Evolutionary conservation across 2,329 filamentous ascomycete species (phyloP), one percentile per base, ranked within the genome.

Genomic region (Xylariaceae sp.): DNA sequence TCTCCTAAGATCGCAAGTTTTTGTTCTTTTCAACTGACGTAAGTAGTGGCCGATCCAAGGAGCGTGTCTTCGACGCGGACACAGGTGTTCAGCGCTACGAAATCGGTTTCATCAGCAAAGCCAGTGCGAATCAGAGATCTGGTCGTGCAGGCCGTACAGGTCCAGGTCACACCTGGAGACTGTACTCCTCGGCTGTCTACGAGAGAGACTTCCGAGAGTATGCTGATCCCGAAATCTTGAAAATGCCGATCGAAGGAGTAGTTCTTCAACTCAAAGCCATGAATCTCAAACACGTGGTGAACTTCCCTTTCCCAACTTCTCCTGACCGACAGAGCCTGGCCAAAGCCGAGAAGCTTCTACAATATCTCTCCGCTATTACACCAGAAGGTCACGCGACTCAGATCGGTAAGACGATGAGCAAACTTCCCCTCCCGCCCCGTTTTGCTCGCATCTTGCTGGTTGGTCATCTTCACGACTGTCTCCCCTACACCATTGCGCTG

Each of bases 41-140:
- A 2, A 63, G n/a, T 50, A 64, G 90, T 65, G 94, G 94, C 39
- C 83, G 95, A 53, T 88, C 90, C 42, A 99, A 99, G 74, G 92
- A 97, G 73, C 88, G 93, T 63, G 89, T 88, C 59, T 97, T 94
- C 69, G 90, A 97, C 71, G 82, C 85, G n/a, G 77, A 84, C 9
- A 97, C 89, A 7, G 93, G 93, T 2, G 93, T 99, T 0, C 94
- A 99, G 72, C 96, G 89, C 70, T 99, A 96, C 71, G 89, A 96
- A 68, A 85, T 99, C 56, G 88, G 89, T 47, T 99, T 93, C 91
- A 95, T 97, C 72, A 97, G 92, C 77, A 97, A 99, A 76, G 94
- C 94, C 34, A 96, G 91, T 72, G 93, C 94, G 6, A 89, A 87
- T 65, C 94, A 99, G 74, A 84, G 94, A 72, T 86, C 91, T 60